A percentile compares a stretch with the other conserved stretches of the same genome.
phyloP scores from a whole-genome alignment of 371 early-diverging fungal genomes.

The Saksenaea oblongispora region DNA sequence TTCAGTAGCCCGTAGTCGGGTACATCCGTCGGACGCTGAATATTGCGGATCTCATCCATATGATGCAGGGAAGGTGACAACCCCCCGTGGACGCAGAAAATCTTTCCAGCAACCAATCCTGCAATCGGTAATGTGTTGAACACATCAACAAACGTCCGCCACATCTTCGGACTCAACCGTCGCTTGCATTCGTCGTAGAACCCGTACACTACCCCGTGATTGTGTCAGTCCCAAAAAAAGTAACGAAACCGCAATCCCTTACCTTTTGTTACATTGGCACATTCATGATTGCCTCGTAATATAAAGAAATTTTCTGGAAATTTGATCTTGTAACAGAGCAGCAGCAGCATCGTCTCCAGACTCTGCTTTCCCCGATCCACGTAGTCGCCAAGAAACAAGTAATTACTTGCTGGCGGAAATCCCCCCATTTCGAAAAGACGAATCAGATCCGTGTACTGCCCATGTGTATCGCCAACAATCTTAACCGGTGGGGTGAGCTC shows the following conservation, averaged over 20 bases:
- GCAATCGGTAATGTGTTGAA: conserved; percentile 97
- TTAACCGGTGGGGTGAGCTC: conserved; percentile 98
- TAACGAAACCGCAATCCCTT: conserved; percentile 4
- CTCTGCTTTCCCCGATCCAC: conserved; percentile 96
- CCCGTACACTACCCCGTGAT: conserved; percentile 73
- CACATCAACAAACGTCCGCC: conserved; percentile 94
- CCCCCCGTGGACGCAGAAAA: conserved; percentile 98
- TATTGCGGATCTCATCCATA: conserved; percentile 90
- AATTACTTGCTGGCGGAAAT: conserved; percentile 85
- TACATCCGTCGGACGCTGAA: conserved; percentile 90
- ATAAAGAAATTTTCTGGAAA: conserved; percentile 95
- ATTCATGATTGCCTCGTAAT: conserved; percentile 97
- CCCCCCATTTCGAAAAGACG: conserved; percentile 86
- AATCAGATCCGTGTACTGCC: conserved; percentile 90
- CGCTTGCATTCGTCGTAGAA: conserved; percentile 99
- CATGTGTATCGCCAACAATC: conserved; percentile 96
- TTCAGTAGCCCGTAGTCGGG: conserved; percentile 89
- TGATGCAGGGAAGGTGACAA: conserved; percentile 72
- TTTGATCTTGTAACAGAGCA: conserved; percentile 96
- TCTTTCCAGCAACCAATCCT: conserved; percentile 90
- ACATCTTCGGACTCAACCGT: conserved; percentile 85
- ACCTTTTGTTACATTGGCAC: conserved; percentile 91
- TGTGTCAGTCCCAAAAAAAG: neutral
- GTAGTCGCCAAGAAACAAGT: conserved; percentile 96
- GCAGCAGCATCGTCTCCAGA: conserved; percentile 91